phyloP scores from a whole-genome alignment of 1,284 basidiomycete species.

The Farysia itapuensis region DNA sequence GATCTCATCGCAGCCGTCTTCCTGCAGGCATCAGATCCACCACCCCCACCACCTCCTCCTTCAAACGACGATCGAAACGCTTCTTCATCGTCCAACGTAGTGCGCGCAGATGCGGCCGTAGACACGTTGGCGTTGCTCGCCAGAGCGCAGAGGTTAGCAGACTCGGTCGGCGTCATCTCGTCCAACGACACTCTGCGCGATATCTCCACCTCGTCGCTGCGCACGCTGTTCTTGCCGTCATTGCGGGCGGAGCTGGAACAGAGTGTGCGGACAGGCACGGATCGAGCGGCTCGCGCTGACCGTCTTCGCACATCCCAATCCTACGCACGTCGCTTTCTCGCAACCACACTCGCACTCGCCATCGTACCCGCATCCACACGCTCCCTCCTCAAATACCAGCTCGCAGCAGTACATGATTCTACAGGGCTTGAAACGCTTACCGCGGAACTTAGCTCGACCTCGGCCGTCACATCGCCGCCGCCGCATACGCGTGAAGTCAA shows the following conservation, averaged over 20 bases:
- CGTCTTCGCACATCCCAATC: conserved; percentile 10
- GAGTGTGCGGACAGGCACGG: conserved; percentile 4
- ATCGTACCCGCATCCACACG: conserved; percentile 23
- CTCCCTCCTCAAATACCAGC: conserved; percentile 8
- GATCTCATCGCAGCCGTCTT: conserved; percentile 24
- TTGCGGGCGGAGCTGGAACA: conserved; percentile 29
- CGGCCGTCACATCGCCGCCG: too few relatives aligned
- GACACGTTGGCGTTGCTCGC: conserved; percentile 10
- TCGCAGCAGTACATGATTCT: conserved; percentile 6
- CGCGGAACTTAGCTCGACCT: neutral
- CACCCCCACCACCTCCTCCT: conserved; percentile 13
- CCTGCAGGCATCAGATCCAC: conserved; percentile 16
- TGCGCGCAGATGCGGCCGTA: conserved; percentile 10
- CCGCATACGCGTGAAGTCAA: conserved; percentile 41
- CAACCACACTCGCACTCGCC: conserved; percentile 6
- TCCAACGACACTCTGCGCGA: conserved; percentile 42
- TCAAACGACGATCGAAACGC: too few relatives aligned
- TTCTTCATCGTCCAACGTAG: neutral
- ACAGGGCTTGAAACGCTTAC: neutral
- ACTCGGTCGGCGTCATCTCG: conserved; percentile 40
- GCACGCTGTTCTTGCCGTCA: conserved; percentile 42
- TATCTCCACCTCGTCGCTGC: conserved; percentile 45
- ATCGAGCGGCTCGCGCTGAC: conserved; percentile 9
- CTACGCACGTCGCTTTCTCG: conserved; percentile 20
- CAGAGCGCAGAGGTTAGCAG: conserved; percentile 29